Evolutionary conservation across 345 rosid genomes (phyloP).

Genomic region (Alliaria petiolata): DNA sequence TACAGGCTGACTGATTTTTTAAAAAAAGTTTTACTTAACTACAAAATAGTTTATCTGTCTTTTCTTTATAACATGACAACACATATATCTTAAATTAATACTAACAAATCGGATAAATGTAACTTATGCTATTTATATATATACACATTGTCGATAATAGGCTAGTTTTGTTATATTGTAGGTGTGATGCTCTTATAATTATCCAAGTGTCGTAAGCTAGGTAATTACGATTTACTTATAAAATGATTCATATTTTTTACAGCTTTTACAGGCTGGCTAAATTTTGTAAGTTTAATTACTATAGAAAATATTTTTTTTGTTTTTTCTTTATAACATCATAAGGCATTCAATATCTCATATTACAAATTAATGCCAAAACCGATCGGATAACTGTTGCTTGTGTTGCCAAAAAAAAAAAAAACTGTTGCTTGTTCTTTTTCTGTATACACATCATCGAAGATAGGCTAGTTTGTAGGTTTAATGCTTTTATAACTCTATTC

Average conservation of each 20-base stretch:
- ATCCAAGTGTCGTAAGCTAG: background rate
- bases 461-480: too few species aligned
- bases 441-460: too few species aligned
- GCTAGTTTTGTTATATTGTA: background rate
- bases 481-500: too few species aligned
- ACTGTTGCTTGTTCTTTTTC: too few species aligned
- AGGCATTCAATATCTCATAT: too few species aligned
- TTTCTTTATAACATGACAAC: background rate
- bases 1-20: background rate
- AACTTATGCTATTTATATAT: background rate
- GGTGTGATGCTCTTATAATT: background rate
- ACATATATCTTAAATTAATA: background rate
- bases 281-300: too few species aligned
- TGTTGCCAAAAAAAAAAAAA: too few species aligned
- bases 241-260: background rate
- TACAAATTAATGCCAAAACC: too few species aligned
- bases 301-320: too few species aligned
- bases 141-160: background rate
- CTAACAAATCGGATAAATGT: background rate
- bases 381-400: too few species aligned
- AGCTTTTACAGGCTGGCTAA: too few species aligned
- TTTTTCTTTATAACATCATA: too few species aligned
- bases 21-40: background rate
- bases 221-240: background rate
- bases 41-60: background rate